phyloP scores from a whole-genome alignment of 2,329 filamentous ascomycete species.

The Pestalotiopsis sp. region DNA sequence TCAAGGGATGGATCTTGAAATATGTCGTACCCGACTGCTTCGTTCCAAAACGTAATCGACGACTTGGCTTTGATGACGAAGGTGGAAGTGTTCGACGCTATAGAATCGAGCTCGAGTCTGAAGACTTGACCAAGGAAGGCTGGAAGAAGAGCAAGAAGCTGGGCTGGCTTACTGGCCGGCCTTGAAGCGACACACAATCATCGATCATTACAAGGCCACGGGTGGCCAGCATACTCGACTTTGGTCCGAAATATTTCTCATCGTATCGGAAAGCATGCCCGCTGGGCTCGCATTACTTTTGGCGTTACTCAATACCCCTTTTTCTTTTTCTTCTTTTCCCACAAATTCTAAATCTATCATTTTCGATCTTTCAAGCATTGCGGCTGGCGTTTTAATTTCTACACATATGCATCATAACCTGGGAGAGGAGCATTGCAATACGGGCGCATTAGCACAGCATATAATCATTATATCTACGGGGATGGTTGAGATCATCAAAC shows the following conservation, averaged over 20 bases:
- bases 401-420: background rate
- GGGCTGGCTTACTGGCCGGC: constrained; percentile 32
- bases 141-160: constrained; percentile 25
- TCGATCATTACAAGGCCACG: background rate
- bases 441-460: background rate
- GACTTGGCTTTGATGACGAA: constrained; percentile 64
- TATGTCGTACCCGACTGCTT: constrained; percentile 65
- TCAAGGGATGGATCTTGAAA: constrained; percentile 62
- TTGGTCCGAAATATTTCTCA: background rate
- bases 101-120: constrained; percentile 58
- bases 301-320: constrained; percentile 29
- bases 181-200: background rate
- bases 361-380: background rate
- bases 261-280: constrained; percentile 18
- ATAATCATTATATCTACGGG: background rate
- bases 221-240: background rate
- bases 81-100: constrained; percentile 66
- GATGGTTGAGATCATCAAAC: constrained; percentile 3
- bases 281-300: constrained; percentile 22
- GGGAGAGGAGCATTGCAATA: background rate
- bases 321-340: constrained; percentile 24
- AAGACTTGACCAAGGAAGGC: constrained; percentile 33
- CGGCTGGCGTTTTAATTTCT: background rate
- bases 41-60: constrained; percentile 49
- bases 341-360: background rate